These are phyloP conservation scores for Amylocarpus encephaloides DNA, from an alignment of 2,329 filamentous ascomycete genomes.

Conservation along the genomic window DNA sequence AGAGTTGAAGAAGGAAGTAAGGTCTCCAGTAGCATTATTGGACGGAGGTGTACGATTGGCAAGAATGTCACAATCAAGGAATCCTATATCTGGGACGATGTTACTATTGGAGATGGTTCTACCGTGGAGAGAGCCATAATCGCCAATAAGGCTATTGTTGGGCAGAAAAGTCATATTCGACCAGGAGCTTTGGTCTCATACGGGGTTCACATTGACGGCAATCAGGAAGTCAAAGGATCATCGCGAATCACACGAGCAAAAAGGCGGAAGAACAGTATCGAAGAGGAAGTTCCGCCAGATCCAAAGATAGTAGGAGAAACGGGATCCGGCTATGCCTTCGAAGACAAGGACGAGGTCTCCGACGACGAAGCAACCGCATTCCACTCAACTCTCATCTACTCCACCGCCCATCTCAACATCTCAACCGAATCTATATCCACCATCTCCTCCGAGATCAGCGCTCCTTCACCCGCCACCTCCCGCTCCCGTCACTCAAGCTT, in stretches of 20 bases:
- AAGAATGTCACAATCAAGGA: slow-evolving; percentile 72
- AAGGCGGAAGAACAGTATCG: slow-evolving; percentile 32
- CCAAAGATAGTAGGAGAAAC: slow-evolving; percentile 48
- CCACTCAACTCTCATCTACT: slow-evolving; percentile 39
- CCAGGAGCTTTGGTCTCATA: slow-evolving; percentile 74
- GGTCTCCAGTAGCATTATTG: slow-evolving; percentile 73
- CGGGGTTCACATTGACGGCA: slow-evolving; percentile 64
- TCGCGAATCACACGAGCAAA: slow-evolving; percentile 39
- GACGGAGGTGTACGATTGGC: slow-evolving; percentile 79
- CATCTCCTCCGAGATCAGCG: slow-evolving; percentile 48
- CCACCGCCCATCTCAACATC: slow-evolving; percentile 32
- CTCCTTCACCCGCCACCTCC: slow-evolving; percentile 29
- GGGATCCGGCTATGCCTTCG: slow-evolving; percentile 58
- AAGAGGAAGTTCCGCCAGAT: slow-evolving; percentile 38
- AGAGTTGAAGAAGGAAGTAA: slow-evolving; percentile 65
- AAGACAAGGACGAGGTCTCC: slow-evolving; percentile 50
- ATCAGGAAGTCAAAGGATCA: slow-evolving; percentile 38
- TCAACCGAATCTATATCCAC: slow-evolving; percentile 57
- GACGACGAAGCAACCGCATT: slow-evolving; percentile 56
- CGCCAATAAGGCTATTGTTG: slow-evolving; percentile 65
- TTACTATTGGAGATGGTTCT: slow-evolving; percentile 67
- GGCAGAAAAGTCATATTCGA: slow-evolving; percentile 62
- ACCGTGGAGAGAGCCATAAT: slow-evolving; percentile 68
- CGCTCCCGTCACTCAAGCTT: slow-evolving; percentile 65
- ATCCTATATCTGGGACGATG: slow-evolving; percentile 84